Conservation (phyloP, 441 rosid species). For the Cnidoscolus chayamansa region DNA sequence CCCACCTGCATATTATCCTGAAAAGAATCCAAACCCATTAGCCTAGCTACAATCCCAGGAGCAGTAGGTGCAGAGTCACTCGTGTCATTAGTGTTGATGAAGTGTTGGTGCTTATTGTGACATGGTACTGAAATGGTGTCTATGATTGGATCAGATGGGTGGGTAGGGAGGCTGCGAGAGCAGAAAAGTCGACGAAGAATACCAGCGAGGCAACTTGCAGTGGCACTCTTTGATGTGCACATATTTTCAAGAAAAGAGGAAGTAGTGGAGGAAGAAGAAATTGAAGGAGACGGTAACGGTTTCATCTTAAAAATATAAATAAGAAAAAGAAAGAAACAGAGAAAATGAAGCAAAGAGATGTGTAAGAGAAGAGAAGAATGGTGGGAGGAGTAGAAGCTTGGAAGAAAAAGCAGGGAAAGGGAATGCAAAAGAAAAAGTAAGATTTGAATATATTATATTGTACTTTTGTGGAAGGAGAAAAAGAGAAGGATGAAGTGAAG, state of each 20-base stretch:
- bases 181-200: slow-evolving; percentile 60
- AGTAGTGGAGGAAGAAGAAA: slow-evolving; percentile 32
- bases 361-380: slow-evolving; percentile 3
- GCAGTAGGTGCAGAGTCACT: slow-evolving; percentile 15
- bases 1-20: slow-evolving; percentile 15
- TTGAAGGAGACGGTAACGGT: slow-evolving; percentile 35
- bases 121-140: slow-evolving; percentile 28
- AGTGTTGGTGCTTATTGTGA: slow-evolving; percentile 13
- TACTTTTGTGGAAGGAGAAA: not conserved
- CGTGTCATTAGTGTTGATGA: slow-evolving; percentile 10
- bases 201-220: slow-evolving; percentile 48
- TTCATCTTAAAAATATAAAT: slow-evolving; percentile 29
- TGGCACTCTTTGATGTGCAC: slow-evolving; percentile 32
- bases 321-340: not conserved
- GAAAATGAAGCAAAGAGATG: slow-evolving; percentile 1
- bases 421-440: slow-evolving; percentile 9
- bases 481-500: not conserved
- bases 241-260: slow-evolving; percentile 33
- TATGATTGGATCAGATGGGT: slow-evolving; percentile 50
- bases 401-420: not conserved
- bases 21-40: slow-evolving; percentile 65
- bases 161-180: slow-evolving; percentile 46
- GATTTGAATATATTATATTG: slow-evolving; percentile 13
- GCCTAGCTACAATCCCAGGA: slow-evolving; percentile 65
- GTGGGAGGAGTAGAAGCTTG: not conserved